These are phyloP conservation scores for Carex cristatella DNA, from an alignment of 176 grass and related monocot genomes.

Conservation along the genomic window DNA sequence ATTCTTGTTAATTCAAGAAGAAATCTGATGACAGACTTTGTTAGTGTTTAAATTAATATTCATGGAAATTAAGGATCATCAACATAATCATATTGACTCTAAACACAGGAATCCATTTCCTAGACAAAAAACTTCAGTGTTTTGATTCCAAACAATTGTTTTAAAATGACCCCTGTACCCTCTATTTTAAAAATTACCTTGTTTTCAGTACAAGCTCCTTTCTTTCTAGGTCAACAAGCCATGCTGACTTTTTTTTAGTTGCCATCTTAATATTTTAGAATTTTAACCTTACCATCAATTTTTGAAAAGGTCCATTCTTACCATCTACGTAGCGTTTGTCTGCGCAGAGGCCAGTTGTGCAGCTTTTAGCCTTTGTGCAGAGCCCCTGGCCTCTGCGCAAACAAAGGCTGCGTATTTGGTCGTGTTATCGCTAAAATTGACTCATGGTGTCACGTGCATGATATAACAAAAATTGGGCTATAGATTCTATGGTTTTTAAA, in stretches of 20 bases:
- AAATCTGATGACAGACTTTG: neutral
- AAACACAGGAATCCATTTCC: neutral
- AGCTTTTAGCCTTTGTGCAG: no score
- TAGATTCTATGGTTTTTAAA: no score
- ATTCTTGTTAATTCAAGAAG: neutral
- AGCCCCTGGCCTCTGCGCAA: no score
- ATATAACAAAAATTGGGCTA: no score
- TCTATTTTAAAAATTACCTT: neutral
- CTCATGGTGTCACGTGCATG: no score
- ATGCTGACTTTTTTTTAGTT: neutral
- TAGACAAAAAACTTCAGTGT: neutral
- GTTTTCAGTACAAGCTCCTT: neutral
- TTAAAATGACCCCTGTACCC: neutral
- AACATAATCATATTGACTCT: neutral
- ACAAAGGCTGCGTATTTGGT: no score
- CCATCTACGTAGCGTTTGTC: no score
- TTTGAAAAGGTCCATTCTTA: no score
- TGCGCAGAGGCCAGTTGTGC: no score
- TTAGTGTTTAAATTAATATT: neutral
- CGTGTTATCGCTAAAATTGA: no score
- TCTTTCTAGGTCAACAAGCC: neutral
- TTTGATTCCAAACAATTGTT: neutral
- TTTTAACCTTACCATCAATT: no score
- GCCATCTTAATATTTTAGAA: no score
- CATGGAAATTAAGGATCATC: neutral